phyloP scores from a whole-genome alignment of 495 filamentous ascomycete genomes.

The Penicillium chermesinum region DNA sequence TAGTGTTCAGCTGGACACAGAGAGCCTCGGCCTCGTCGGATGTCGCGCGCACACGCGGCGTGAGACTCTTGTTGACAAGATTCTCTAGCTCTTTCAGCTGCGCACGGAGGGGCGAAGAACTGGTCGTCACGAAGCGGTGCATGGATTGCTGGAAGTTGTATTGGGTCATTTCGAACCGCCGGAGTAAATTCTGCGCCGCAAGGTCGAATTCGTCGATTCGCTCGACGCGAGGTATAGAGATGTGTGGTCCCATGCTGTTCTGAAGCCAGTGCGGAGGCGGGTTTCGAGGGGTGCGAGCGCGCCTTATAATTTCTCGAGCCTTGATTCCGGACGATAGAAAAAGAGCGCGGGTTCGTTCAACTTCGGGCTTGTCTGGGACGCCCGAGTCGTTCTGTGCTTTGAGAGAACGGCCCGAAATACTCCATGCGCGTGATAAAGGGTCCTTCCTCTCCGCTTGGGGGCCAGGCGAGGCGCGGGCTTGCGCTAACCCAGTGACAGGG shows the following conservation, averaged over 20 bases:
- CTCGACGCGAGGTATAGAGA: slow-evolving; percentile 44
- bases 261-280: slow-evolving; percentile 39
- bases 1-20: slow-evolving; percentile 65
- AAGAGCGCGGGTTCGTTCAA: slow-evolving; percentile 67
- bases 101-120: slow-evolving; percentile 38
- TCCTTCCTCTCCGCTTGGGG: slow-evolving; percentile 18
- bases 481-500: slow-evolving; percentile 45
- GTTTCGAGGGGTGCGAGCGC: slow-evolving; percentile 48
- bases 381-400: slow-evolving; percentile 30
- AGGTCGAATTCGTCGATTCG: slow-evolving; percentile 61
- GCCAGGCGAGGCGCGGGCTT: slow-evolving; percentile 33
- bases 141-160: slow-evolving; percentile 50
- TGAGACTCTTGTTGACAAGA: slow-evolving; percentile 51
- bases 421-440: slow-evolving; percentile 49
- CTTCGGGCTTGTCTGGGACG: slow-evolving; percentile 53
- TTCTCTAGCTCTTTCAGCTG: slow-evolving; percentile 47
- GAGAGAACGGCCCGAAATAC: slow-evolving; percentile 58
- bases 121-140: slow-evolving; percentile 44
- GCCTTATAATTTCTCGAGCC: slow-evolving; percentile 68
- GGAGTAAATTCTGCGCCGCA: slow-evolving; percentile 59
- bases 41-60: slow-evolving; percentile 55
- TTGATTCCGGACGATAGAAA: slow-evolving; percentile 81
- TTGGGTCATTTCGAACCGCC: slow-evolving; percentile 51
- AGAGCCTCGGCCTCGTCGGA: slow-evolving; percentile 75
- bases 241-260: slow-evolving; percentile 19